A percentile compares a stretch with the other conserved stretches of the same genome.
Evolutionary conservation across 208 protist genomes (phyloP).

Genomic region (Trypanosoma vivax): DNA sequence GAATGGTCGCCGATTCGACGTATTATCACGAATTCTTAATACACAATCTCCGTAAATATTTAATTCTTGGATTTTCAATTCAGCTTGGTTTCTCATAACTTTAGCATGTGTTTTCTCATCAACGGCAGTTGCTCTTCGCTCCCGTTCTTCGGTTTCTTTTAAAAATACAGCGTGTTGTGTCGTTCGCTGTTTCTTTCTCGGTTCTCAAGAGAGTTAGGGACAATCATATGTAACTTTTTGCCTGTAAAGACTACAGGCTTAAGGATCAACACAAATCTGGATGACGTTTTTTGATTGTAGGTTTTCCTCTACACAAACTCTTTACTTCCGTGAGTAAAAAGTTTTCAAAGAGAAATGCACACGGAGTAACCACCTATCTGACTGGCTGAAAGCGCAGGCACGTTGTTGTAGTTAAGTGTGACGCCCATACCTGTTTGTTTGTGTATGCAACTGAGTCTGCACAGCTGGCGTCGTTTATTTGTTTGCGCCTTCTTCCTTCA

Average conservation of each 20-base stretch:
- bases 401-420: too few species aligned
- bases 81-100: constrained; percentile 81
- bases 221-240: constrained; percentile 65
- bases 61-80: constrained; percentile 82
- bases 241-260: constrained; percentile 52
- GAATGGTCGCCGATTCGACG: too few species aligned
- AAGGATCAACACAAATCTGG: constrained; percentile 4
- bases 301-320: neutral
- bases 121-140: constrained; percentile 24
- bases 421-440: too few species aligned
- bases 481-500: too few species aligned
- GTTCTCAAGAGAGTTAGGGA: constrained; percentile 72
- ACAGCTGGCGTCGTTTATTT: too few species aligned
- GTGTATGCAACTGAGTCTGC: too few species aligned
- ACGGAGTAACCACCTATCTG: too few species aligned
- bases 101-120: constrained; percentile 68
- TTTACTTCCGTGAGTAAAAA: too few species aligned
- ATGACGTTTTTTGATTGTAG: neutral
- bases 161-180: constrained; percentile 49
- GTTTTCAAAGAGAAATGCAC: too few species aligned
- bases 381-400: too few species aligned
- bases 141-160: constrained; percentile 60
- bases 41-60: too few species aligned
- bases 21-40: too few species aligned
- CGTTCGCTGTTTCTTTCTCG: constrained; percentile 74